These are phyloP conservation scores for Lathyrus sativus DNA, from an alignment of 306 rosid genomes.

Conservation along the genomic window DNA sequence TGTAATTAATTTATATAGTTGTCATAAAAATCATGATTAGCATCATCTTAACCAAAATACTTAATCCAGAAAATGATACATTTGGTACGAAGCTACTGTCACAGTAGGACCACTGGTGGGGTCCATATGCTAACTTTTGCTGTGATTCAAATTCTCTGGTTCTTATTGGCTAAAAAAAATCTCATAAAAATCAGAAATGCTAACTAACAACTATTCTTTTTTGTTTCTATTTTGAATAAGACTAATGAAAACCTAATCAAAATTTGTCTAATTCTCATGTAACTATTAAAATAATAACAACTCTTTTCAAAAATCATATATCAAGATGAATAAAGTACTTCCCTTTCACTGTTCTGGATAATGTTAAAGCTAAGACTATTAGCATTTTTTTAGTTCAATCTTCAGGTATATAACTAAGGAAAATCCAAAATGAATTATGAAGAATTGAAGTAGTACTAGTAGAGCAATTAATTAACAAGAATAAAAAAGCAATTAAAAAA, in stretches of 20 bases:
- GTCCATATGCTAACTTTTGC: slow-evolving; percentile 16
- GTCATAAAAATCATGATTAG: no score
- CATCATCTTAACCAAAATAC: not conserved
- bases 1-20: not conserved
- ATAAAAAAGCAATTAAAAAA: not conserved
- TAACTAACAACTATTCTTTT: not conserved
- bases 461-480: not conserved
- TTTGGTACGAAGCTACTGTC: not conserved
- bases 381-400: not conserved
- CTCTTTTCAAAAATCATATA: no score
- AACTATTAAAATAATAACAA: no score
- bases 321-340: no score
- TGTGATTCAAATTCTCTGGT: not conserved
- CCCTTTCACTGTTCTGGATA: slow-evolving; percentile 25
- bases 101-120: slow-evolving; percentile 35
- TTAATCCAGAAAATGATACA: not conserved
- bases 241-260: not conserved
- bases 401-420: not conserved
- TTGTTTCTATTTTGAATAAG: no score
- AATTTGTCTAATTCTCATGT: no score
- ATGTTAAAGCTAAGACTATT: slow-evolving; percentile 16
- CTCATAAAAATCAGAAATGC: slow-evolving; percentile 15
- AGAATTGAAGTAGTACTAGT: not conserved
- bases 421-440: not conserved
- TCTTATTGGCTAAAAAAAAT: not conserved